Base-by-base conservation (phyloP, 768 basidiomycete species). In the Psilocybe sp. region DNA sequence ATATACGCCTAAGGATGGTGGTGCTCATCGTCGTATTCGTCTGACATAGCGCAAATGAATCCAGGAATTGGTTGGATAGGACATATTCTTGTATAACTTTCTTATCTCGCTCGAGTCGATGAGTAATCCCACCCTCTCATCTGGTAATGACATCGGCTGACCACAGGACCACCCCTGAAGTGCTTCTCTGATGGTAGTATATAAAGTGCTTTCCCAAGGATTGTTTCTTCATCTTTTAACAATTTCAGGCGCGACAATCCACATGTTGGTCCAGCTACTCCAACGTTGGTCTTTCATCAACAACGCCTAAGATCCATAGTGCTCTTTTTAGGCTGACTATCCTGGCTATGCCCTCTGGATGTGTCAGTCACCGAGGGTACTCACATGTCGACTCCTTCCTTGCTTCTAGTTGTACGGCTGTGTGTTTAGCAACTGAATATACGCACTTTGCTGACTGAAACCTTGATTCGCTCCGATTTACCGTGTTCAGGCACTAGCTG, bases 311-410 rank as follows among this genome's bases (percentile, higher is more conserved):
- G 79, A 85, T 54, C 59, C 70, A 53, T 48, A 78, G 63, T 78
- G 60, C 77, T 74, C 75, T 75, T 77, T 80, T 84, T 28, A 81
- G 84, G 83, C 84, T 67, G 77, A 66, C 59, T 74, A 68, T 77
- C 73, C 74, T 71, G 64, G 58, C 59, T 50, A 50, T 33, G 43
- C 58, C 56, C 58, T 45, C 58, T 77, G 77, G 79, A 68, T 71
- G 73, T 34, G 52, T 73, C 74, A 72, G 84, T 84, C 84, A 85
- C 82, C 83, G 80, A 73, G 79, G 78, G 79, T 73, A 75, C 73
- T 76, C 52, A 77, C 61, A 71, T 51, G 18, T 23, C 28, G 19
- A 11, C 40, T 33, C 19, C 40, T 18, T 33, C 44, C 33, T 50
- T 15, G 7, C 31, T 12, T 43, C 14, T 18, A 14, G 16, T 14